Evolutionary conservation across 2,329 filamentous ascomycete genomes (phyloP).

Genomic region (Fusarium cyanostomum): DNA sequence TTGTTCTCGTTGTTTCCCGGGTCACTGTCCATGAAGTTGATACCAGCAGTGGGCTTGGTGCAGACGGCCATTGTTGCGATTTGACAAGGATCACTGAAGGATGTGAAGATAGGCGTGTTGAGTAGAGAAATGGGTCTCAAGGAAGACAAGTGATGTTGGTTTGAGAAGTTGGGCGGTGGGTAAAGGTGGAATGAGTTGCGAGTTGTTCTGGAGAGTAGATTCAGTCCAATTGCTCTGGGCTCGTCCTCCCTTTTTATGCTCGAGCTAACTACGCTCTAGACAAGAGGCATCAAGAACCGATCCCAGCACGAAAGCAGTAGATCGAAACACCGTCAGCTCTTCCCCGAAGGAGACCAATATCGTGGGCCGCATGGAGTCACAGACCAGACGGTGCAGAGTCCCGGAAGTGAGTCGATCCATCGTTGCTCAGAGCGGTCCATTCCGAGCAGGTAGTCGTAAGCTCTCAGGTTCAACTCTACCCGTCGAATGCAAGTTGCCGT

Average conservation of each 20-base stretch:
- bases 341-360: not conserved
- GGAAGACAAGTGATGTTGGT: not conserved
- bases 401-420: conserved; percentile 11
- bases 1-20: conserved; percentile 14
- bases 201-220: not conserved
- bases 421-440: conserved; percentile 25
- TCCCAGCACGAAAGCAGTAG: not conserved
- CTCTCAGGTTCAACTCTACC: not conserved
- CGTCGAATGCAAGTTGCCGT: conserved; percentile 16
- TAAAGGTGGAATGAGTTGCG: not conserved
- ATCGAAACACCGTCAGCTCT: not conserved
- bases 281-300: not conserved
- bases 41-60: not conserved
- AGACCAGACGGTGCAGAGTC: conserved; percentile 6
- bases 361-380: conserved; percentile 18
- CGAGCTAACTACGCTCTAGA: not conserved
- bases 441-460: conserved; percentile 20
- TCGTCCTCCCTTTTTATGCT: conserved; percentile 13
- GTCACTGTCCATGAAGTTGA: conserved; percentile 9
- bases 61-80: conserved; percentile 18
- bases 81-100: not conserved
- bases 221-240: not conserved
- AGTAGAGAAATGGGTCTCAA: not conserved
- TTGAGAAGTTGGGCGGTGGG: not conserved
- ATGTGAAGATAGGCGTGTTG: not conserved